phyloP scores from a whole-genome alignment of 2,329 filamentous ascomycete genomes.

The Sporothrix euskadiensis region DNA sequence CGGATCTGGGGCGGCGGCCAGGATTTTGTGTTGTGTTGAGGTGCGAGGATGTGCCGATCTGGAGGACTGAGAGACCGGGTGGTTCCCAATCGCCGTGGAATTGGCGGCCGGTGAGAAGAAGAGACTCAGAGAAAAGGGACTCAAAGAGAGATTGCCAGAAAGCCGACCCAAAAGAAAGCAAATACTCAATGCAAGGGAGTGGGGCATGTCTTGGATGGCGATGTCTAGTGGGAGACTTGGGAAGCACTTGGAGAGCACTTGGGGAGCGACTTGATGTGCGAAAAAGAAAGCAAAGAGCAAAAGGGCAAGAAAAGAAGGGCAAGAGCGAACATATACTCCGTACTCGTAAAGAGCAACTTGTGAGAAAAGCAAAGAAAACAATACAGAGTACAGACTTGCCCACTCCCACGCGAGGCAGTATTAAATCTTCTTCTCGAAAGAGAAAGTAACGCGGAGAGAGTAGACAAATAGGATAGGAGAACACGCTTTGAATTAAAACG shows the following conservation, averaged over 20 bases:
- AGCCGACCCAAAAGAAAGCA: not conserved
- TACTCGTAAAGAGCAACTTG: not conserved
- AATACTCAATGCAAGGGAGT: constrained; percentile 12
- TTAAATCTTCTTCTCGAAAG: not conserved
- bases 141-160: not conserved
- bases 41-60: not conserved
- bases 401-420: not conserved
- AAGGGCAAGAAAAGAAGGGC: not conserved
- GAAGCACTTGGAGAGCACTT: no score
- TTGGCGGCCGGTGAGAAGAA: not conserved
- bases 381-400: not conserved
- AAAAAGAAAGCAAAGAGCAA: not conserved
- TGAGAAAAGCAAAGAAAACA: not conserved
- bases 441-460: not conserved
- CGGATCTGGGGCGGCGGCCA: constrained; percentile 12
- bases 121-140: not conserved
- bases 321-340: not conserved
- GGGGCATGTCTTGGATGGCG: constrained; percentile 15
- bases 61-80: not conserved
- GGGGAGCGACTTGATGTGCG: not conserved
- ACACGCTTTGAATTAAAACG: not conserved
- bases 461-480: not conserved
- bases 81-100: not conserved
- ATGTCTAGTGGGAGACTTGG: not conserved
- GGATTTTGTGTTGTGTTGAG: not conserved